A percentile compares a stretch with the other conserved stretches of the same genome.
Evolutionary conservation across 2,329 filamentous ascomycete genomes (phyloP).

Genomic region (Ophioceras dolichostomum): DNA sequence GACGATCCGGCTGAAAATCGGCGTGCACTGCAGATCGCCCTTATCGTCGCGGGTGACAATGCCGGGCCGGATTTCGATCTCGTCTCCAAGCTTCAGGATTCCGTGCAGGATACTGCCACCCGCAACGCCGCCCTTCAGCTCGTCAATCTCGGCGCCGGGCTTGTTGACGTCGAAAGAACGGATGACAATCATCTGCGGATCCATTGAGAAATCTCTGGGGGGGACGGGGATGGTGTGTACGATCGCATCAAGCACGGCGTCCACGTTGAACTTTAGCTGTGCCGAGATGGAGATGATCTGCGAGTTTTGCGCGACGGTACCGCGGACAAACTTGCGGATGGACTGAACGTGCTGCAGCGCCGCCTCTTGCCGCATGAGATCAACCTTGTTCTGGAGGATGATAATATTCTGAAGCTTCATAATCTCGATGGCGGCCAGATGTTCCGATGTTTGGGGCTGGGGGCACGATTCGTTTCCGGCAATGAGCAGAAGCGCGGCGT

Average conservation of each 20-base stretch:
- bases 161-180: conserved; percentile 99
- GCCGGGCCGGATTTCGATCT: conserved; percentile 98
- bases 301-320: conserved; percentile 87
- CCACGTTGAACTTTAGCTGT: conserved; percentile 99
- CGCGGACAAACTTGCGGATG: conserved; percentile 95
- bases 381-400: conserved; percentile 99
- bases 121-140: conserved; percentile 96
- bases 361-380: conserved; percentile 92
- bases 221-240: conserved; percentile 93
- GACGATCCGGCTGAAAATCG: conserved; percentile 91
- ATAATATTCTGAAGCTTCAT: conserved; percentile 99
- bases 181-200: conserved; percentile 98
- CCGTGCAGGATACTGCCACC: conserved; percentile 94
- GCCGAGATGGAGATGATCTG: conserved; percentile 96
- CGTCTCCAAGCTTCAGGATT: conserved; percentile 91
- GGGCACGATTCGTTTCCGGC: conserved; percentile 98
- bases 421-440: conserved; percentile 97
- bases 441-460: conserved; percentile 96
- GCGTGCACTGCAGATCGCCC: conserved; percentile 90
- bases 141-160: conserved; percentile 95
- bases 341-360: conserved; percentile 92
- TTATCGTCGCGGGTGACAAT: conserved; percentile 92
- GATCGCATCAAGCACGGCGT: conserved; percentile 92
- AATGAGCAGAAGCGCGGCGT: conserved; percentile 89
- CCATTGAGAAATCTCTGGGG: conserved; percentile 75